A percentile compares a stretch with the other conserved stretches of the same genome.
phyloP scores from a whole-genome alignment of 1,284 basidiomycete species.

The Ceraceosorus bombacis region DNA sequence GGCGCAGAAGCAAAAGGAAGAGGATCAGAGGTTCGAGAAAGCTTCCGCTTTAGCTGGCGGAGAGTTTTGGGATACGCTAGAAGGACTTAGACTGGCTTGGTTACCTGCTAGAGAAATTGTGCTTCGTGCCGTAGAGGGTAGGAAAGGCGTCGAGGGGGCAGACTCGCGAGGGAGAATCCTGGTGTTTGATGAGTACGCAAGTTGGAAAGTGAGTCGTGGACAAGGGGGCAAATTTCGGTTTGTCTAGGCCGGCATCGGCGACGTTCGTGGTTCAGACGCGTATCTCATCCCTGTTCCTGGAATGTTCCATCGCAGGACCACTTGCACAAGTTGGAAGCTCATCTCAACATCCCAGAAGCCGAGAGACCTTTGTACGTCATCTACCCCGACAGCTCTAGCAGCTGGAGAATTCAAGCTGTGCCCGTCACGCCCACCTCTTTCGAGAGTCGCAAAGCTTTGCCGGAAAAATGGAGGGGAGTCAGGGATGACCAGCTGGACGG shows the following conservation, averaged over 20 bases:
- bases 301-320: slow-evolving; percentile 62
- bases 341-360: slow-evolving; percentile 29
- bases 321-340: slow-evolving; percentile 71
- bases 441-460: slow-evolving; percentile 79
- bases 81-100: slow-evolving; percentile 82
- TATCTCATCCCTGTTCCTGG: too few species aligned
- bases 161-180: slow-evolving; percentile 66
- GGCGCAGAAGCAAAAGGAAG: slow-evolving; percentile 20
- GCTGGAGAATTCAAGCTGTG: slow-evolving; percentile 92
- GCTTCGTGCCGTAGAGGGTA: slow-evolving; percentile 57
- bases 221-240: slow-evolving; percentile 2
- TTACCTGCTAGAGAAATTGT: slow-evolving; percentile 83
- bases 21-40: slow-evolving; percentile 57
- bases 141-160: slow-evolving; percentile 57
- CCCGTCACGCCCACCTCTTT: slow-evolving; percentile 76
- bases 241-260: background rate
- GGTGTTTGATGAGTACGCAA: slow-evolving; percentile 69
- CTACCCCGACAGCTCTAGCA: slow-evolving; percentile 67
- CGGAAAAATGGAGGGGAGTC: slow-evolving; percentile 84
- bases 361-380: slow-evolving; percentile 69
- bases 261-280: too few species aligned
- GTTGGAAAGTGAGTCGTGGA: slow-evolving; percentile 68
- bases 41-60: slow-evolving; percentile 76
- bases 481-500: slow-evolving; percentile 73
- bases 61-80: slow-evolving; percentile 74